phyloP scores from a whole-genome alignment of 306 rosid genomes.

The Coriaria nepalensis region DNA sequence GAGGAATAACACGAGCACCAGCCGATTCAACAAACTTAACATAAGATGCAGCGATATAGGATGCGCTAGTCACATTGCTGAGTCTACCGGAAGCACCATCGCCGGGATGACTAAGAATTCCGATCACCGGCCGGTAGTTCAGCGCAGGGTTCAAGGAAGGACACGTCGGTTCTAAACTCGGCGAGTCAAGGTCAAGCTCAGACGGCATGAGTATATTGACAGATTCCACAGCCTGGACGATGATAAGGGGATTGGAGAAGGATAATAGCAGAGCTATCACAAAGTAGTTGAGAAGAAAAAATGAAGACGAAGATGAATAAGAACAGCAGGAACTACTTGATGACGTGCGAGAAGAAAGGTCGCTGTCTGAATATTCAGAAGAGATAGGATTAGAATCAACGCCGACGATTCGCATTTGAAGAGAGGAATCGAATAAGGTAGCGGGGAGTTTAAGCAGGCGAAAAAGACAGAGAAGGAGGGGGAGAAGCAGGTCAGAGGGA shows the following conservation, averaged over 20 bases:
- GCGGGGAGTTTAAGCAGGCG: not conserved
- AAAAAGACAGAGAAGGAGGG: not conserved
- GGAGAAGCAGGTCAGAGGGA: not conserved
- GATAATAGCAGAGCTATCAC: constrained; percentile 27
- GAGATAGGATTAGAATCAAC: constrained; percentile 7
- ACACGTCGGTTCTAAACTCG: constrained; percentile 18
- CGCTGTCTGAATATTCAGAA: constrained; percentile 17
- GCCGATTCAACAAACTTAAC: constrained; percentile 76
- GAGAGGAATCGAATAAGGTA: not conserved
- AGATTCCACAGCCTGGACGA: constrained; percentile 19
- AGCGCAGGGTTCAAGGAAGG: constrained; percentile 27
- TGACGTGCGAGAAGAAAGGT: not conserved
- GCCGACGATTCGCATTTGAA: not conserved
- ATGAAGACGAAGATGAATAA: constrained; percentile 1
- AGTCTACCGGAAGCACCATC: constrained; percentile 69
- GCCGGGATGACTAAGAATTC: constrained; percentile 76
- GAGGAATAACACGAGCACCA: constrained; percentile 81
- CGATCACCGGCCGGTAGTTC: constrained; percentile 67
- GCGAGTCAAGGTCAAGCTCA: constrained; percentile 27
- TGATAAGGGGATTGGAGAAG: constrained; percentile 16
- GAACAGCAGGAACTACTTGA: not conserved
- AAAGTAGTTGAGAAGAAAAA: constrained; percentile 15
- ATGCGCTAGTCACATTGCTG: constrained; percentile 41
- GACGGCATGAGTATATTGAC: constrained; percentile 26
- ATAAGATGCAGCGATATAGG: constrained; percentile 75